Evolutionary conservation across 352 stramenopile genomes (phyloP), one percentile per base, ranked within the genome.

Genomic region (Pythium aquatile): DNA sequence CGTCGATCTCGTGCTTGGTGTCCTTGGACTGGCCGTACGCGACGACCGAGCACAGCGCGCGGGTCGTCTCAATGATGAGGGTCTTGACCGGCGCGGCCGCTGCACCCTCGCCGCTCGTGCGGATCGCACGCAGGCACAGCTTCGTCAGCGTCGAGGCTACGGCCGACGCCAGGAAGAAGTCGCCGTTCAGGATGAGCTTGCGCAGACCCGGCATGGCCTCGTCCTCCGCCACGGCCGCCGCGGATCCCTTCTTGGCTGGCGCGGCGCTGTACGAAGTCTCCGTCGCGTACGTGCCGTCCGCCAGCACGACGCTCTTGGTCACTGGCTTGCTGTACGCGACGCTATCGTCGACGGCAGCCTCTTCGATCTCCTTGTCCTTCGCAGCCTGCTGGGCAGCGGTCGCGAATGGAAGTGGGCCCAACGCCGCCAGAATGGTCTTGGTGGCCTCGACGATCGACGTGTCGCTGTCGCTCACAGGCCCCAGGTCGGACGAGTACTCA

Each of bases 231-330:
- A 66, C 57, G 1, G 66, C 60, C 29, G 75, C 55, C n/a, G 44
- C 32, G 24, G 57, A 44, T 11, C 32, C 54, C 58, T 73, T 79
- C 42, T 84, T 83, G 24, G 74, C 64, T n/a, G 58, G 53, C 39
- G 55, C 29, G 0, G 56, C 48, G 32, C 77, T 75, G 70, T 97
- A 93, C 55, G 90, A 94, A 16, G 96, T 99, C 76, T 99, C 97
- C 4, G 97, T 99, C 13, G 98, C 98, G 76, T 99, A 99, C 46
- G 97, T 99, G 57, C 98, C 98, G 76, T 99, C 98, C 0, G 97
- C 87, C 5, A 99, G 79, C 28, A 99, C 96, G 39, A 99, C 94
- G 66, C 98, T 99, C 81, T 99, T 99, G 13, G 96, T 98, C 35
- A 98, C 84, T 32, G 94, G 79, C 65, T 97, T 97, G n/a, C 85